phyloP scores from a whole-genome alignment of 352 stramenopile species.

The Elongisporangium anandrum region DNA sequence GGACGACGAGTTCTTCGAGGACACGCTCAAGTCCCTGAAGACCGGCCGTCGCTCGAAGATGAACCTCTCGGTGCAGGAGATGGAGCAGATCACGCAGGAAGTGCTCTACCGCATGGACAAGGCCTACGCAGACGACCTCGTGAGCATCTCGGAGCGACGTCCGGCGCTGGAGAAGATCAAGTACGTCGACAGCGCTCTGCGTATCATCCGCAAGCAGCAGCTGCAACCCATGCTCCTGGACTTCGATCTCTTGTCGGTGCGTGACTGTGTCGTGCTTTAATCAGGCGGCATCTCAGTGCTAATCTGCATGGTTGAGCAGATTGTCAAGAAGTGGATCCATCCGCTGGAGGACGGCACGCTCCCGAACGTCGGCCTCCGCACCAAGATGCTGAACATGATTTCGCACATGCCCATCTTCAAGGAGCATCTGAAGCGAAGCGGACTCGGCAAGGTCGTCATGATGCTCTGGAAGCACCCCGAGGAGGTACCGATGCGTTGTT shows the following conservation, averaged over 20 bases:
- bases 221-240: constrained; percentile 86
- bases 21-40: constrained; percentile 83
- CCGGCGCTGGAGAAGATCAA: constrained; percentile 86
- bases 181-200: constrained; percentile 66
- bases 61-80: constrained; percentile 78
- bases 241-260: constrained; percentile 81
- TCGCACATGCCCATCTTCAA: constrained; percentile 84
- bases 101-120: constrained; percentile 89
- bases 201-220: constrained; percentile 75
- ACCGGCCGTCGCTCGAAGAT: constrained; percentile 75
- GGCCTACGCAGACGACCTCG: constrained; percentile 70
- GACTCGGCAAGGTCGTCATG: constrained; percentile 88
- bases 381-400: constrained; percentile 85
- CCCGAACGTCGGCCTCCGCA: constrained; percentile 80
- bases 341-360: constrained; percentile 71
- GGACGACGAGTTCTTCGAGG: constrained; percentile 73
- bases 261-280: constrained; percentile 2
- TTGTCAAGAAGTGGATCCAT: constrained; percentile 90
- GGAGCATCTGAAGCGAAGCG: constrained; percentile 85
- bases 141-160: constrained; percentile 46
- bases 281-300: neutral
- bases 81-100: constrained; percentile 84
- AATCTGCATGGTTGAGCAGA: constrained; percentile 25
- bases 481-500: constrained; percentile 37
- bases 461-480: constrained; percentile 83